These are phyloP conservation scores for Solanum pimpinellifolium DNA, from an alignment of 257 asterid species.

Conservation along the genomic window DNA sequence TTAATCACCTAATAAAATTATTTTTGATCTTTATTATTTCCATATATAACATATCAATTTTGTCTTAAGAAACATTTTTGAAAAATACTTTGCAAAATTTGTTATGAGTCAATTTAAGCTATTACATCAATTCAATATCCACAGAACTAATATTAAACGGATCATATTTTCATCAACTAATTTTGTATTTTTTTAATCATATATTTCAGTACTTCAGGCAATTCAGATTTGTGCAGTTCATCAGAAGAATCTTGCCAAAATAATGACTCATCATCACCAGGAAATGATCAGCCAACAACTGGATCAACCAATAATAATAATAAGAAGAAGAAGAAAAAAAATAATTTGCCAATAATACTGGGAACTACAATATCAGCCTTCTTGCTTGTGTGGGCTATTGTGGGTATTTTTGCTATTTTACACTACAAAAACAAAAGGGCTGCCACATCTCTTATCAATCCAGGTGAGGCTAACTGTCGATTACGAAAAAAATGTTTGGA, in stretches of 20 bases:
- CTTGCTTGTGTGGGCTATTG: conserved; percentile 15
- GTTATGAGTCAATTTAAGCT: no score
- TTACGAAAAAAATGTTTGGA: neutral
- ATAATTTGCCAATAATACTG: conserved; percentile 16
- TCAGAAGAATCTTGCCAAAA: conserved; percentile 23
- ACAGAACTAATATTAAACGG: no score
- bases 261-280: neutral
- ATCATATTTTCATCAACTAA: neutral
- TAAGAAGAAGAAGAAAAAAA: conserved; percentile 6
- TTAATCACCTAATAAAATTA: neutral
- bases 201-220: conserved; percentile 31
- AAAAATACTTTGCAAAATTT: no score
- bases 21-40: no score
- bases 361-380: conserved; percentile 20
- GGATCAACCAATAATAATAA: neutral
- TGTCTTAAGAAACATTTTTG: no score
- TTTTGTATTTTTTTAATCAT: neutral
- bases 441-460: neutral
- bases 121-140: no score
- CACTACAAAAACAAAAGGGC: conserved; percentile 4
- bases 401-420: conserved; percentile 5
- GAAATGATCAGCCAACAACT: neutral
- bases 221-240: conserved; percentile 30
- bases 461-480: neutral
- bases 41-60: no score